phyloP scores from a whole-genome alignment of 495 filamentous ascomycete genomes.

The Aspergillus cavernicola region DNA sequence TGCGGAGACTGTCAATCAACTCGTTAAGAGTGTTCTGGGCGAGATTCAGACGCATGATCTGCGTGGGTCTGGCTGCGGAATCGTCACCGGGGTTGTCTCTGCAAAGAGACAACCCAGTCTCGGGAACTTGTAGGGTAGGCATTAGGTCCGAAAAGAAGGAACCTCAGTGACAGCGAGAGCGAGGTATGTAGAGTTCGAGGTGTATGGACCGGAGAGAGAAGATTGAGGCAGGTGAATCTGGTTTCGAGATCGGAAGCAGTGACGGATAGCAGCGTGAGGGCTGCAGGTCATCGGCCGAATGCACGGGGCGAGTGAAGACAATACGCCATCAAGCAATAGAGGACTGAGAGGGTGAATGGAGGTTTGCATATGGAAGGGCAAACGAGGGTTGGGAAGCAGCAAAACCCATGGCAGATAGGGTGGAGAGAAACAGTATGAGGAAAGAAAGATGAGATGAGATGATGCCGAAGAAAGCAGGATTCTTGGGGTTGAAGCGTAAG shows the following conservation, averaged over 20 bases:
- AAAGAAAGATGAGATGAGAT: constrained; percentile 25
- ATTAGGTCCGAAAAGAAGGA: constrained; percentile 27
- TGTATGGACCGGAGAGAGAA: constrained; percentile 12
- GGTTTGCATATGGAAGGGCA: constrained; percentile 24
- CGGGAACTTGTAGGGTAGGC: constrained; percentile 43
- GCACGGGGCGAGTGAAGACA: constrained; percentile 36
- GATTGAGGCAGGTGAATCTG: constrained; percentile 14
- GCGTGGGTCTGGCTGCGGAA: constrained; percentile 32
- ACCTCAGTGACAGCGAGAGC: background rate
- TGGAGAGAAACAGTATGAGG: constrained; percentile 11
- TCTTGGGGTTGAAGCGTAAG: constrained; percentile 23
- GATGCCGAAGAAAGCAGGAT: constrained; percentile 29
- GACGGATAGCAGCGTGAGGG: constrained; percentile 42
- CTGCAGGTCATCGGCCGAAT: constrained; percentile 47
- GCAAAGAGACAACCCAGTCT: constrained; percentile 45
- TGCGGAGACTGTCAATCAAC: constrained; percentile 62
- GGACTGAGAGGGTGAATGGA: constrained; percentile 18
- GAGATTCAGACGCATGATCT: constrained; percentile 63
- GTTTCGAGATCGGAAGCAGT: constrained; percentile 26
- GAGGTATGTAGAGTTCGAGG: constrained; percentile 6
- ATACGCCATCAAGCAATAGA: constrained; percentile 37
- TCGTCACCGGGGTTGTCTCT: constrained; percentile 35
- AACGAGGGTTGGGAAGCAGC: constrained; percentile 18
- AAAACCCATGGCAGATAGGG: constrained; percentile 25
- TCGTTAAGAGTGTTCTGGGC: constrained; percentile 64